Percentiles rank a stretch among this genome's conserved stretches.
These are phyloP conservation scores for Silene coronaria DNA, from an alignment of 179 eudicot species.

Conservation along the genomic window DNA sequence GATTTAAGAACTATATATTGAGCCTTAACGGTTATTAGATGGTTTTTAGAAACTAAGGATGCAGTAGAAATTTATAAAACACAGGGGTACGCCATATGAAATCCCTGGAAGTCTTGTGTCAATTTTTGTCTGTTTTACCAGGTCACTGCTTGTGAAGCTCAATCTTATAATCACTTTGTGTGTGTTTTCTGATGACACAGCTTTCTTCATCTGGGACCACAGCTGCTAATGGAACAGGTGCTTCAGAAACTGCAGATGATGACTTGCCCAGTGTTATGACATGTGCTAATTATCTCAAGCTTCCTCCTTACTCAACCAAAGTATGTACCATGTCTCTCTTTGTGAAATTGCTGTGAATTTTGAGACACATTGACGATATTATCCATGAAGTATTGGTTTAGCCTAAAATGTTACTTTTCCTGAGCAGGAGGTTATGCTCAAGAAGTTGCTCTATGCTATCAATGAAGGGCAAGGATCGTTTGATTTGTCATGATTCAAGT, in stretches of 20 bases:
- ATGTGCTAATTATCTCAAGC: constrained; percentile 97
- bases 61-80: too few relatives aligned
- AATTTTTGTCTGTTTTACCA: too few relatives aligned
- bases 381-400: background rate
- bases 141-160: background rate
- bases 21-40: too few relatives aligned
- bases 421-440: constrained; percentile 81
- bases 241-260: constrained; percentile 77
- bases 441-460: constrained; percentile 85
- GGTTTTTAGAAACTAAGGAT: too few relatives aligned
- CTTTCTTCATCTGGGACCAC: constrained; percentile 61
- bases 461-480: constrained; percentile 96
- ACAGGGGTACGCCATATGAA: too few relatives aligned
- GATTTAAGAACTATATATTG: too few relatives aligned
- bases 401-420: background rate
- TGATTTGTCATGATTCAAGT: constrained; percentile 61
- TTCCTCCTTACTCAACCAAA: constrained; percentile 97
- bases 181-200: constrained; percentile 36
- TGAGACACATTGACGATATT: background rate
- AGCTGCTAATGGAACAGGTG: constrained; percentile 49
- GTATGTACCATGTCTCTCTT: constrained; percentile 26
- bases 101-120: too few relatives aligned
- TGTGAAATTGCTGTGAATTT: background rate
- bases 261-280: constrained; percentile 99
- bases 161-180: background rate